These are phyloP conservation scores for Fusarium albosuccineum DNA, from an alignment of 2,329 filamentous ascomycete genomes.

Conservation along the genomic window DNA sequence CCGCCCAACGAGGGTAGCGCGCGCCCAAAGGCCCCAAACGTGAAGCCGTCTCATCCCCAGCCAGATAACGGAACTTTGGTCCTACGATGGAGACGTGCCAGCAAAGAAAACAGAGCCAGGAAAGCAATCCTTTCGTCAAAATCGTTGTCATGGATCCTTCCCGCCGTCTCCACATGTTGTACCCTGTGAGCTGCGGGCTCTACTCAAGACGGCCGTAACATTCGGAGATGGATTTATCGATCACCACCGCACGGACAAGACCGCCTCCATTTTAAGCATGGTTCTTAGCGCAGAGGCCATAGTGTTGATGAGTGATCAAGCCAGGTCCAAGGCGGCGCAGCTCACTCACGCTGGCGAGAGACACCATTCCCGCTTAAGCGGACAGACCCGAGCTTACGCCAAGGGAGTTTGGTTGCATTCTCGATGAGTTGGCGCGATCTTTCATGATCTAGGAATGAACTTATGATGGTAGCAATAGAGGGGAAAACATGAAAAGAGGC, in stretches of 20 bases:
- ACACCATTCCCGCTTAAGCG: no score
- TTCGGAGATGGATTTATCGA: background rate
- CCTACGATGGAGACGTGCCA: background rate
- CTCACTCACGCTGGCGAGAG: no score
- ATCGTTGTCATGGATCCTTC: background rate
- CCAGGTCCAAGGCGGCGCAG: background rate
- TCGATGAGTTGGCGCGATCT: no score
- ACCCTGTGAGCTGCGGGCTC: background rate
- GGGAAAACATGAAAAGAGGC: no score
- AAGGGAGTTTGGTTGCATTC: no score
- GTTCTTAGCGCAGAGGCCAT: constrained; percentile 1
- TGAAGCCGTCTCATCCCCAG: background rate
- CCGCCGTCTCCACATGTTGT: background rate
- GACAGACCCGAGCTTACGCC: no score
- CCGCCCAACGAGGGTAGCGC: background rate
- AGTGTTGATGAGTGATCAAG: constrained; percentile 1
- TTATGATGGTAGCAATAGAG: no score
- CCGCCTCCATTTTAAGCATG: background rate
- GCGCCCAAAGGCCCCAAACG: background rate
- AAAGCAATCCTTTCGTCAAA: background rate
- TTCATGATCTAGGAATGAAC: no score
- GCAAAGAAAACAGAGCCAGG: background rate
- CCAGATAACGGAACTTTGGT: background rate
- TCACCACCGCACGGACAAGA: background rate
- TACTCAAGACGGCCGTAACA: no score